A percentile compares a stretch with the other conserved stretches of the same genome.
phyloP scores from a whole-genome alignment of 371 early-diverging fungal species.

The Apophysomyces elegans region DNA sequence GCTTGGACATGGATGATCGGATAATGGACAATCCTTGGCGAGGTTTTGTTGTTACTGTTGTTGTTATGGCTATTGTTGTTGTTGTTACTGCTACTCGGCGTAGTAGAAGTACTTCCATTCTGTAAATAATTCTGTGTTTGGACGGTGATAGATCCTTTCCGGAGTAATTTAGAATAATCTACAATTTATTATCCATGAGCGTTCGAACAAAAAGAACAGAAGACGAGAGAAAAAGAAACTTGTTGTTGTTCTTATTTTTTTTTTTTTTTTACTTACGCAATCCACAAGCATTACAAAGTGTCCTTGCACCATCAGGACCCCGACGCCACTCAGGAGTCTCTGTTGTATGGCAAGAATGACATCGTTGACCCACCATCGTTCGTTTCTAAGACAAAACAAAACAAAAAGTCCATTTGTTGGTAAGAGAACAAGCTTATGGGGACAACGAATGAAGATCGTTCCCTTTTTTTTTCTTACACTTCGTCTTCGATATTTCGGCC shows the following conservation, averaged over 20 bases:
- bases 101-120: background rate
- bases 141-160: constrained; percentile 16
- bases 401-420: no score
- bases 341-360: constrained; percentile 64
- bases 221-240: background rate
- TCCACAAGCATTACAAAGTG: constrained; percentile 75
- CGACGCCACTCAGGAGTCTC: constrained; percentile 76
- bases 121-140: constrained; percentile 3
- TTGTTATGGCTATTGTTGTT: no score
- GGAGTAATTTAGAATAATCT: constrained; percentile 25
- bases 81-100: no score
- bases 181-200: background rate
- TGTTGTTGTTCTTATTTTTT: no score
- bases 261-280: constrained; percentile 45
- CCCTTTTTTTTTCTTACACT: constrained; percentile 23
- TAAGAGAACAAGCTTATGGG: no score
- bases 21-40: constrained; percentile 15
- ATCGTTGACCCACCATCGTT: constrained; percentile 42
- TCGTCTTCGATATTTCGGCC: constrained; percentile 43
- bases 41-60: background rate
- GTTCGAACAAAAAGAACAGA: background rate
- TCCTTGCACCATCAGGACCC: constrained; percentile 71
- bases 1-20: constrained; percentile 26
- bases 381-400: constrained; percentile 12
- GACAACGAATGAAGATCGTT: background rate